These are phyloP conservation scores for Zoysia japonica DNA, from an alignment of 176 grass and related monocot species.

Conservation along the genomic window DNA sequence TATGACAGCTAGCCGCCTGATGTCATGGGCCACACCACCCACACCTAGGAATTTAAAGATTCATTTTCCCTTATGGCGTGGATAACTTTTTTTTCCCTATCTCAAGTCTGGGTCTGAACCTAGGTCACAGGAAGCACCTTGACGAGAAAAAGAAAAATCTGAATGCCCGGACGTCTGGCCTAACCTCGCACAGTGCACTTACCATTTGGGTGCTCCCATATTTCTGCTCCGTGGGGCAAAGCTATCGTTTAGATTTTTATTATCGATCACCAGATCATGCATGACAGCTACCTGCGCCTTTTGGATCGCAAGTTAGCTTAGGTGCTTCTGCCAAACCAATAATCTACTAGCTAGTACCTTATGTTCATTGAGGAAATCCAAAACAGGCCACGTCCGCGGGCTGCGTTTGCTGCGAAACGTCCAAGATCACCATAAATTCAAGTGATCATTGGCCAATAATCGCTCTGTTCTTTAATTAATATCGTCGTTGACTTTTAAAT, in stretches of 20 bases:
- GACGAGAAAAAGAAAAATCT: no score
- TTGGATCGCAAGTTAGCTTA: neutral
- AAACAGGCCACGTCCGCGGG: neutral
- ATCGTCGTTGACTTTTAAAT: no score
- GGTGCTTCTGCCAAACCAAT: neutral
- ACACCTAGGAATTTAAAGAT: no score
- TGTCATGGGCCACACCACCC: no score
- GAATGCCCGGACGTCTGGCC: no score
- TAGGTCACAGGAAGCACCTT: neutral
- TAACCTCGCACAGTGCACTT: no score
- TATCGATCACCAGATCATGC: neutral
- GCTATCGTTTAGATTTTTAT: neutral
- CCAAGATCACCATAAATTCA: constrained; percentile 16
- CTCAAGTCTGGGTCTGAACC: neutral
- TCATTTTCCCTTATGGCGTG: no score
- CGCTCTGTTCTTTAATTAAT: no score
- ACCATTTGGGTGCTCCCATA: neutral
- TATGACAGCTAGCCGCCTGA: no score
- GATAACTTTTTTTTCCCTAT: neutral
- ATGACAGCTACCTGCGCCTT: neutral
- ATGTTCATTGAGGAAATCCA: neutral
- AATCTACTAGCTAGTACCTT: neutral
- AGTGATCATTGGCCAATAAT: neutral
- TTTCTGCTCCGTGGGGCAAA: neutral
- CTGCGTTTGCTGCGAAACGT: constrained; percentile 29